phyloP scores from a whole-genome alignment of 345 rosid genomes.

The Gossypium herbaceum region DNA sequence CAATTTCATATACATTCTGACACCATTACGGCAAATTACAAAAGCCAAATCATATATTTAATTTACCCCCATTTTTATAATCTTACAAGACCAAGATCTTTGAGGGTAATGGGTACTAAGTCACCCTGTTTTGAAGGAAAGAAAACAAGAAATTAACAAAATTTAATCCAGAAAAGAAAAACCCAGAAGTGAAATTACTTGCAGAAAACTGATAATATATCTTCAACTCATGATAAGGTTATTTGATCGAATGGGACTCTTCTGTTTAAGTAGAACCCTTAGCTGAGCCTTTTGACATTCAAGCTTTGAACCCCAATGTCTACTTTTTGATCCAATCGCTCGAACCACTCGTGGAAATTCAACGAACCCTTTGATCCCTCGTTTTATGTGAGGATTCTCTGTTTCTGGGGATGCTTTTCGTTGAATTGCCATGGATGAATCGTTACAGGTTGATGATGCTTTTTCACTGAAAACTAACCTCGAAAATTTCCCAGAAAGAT shows the following conservation, averaged over 20 bases:
- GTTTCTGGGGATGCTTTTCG: slow-evolving; percentile 41
- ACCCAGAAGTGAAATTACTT: neutral
- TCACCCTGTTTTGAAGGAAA: slow-evolving; percentile 11
- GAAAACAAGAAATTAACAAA: slow-evolving; percentile 12
- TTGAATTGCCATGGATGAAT: slow-evolving; percentile 28
- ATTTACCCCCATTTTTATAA: neutral
- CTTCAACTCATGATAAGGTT: slow-evolving; percentile 31
- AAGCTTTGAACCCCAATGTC: slow-evolving; percentile 74
- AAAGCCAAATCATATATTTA: slow-evolving; percentile 12
- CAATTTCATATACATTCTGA: slow-evolving; percentile 16
- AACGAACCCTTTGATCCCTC: slow-evolving; percentile 85
- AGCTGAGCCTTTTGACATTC: slow-evolving; percentile 82
- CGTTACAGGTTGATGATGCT: slow-evolving; percentile 13
- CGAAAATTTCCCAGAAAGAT: slow-evolving; percentile 1
- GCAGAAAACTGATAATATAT: slow-evolving; percentile 10
- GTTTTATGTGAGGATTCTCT: slow-evolving; percentile 80
- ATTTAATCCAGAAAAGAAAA: neutral
- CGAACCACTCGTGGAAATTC: slow-evolving; percentile 76
- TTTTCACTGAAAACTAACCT: slow-evolving; percentile 17
- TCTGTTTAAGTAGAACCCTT: slow-evolving; percentile 70
- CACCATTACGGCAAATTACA: slow-evolving; percentile 16
- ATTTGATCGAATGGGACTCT: slow-evolving; percentile 40
- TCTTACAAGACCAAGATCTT: slow-evolving; percentile 1
- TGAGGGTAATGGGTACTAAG: neutral
- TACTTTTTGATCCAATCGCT: slow-evolving; percentile 58